phyloP scores from a whole-genome alignment of 192 early-diverging fungal species.

The Rhizoclosmatium sp. region DNA sequence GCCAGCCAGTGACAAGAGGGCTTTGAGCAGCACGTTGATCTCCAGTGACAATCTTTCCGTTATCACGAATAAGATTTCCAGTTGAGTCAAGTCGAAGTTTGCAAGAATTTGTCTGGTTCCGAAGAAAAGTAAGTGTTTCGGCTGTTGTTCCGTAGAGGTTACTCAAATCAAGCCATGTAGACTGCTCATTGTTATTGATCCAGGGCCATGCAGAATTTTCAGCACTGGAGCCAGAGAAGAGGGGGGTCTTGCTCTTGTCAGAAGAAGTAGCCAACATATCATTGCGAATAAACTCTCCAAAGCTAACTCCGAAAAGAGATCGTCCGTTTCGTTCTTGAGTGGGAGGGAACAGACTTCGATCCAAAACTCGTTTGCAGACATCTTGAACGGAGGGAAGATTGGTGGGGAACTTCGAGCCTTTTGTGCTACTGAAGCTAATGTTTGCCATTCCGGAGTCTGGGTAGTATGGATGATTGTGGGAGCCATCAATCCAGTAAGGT shows the following conservation, averaged over 20 bases:
- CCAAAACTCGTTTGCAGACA: neutral
- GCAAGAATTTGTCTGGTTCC: neutral
- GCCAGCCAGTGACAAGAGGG: neutral
- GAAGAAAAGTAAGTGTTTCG: neutral
- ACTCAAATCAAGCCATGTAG: neutral
- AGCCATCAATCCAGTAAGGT: neutral
- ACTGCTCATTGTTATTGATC: neutral
- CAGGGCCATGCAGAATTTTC: neutral
- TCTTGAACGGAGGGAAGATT: neutral
- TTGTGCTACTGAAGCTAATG: neutral
- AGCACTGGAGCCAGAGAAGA: neutral
- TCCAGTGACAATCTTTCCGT: neutral
- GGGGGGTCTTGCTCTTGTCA: neutral
- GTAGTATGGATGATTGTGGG: constrained; percentile 3
- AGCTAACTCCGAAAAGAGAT: neutral
- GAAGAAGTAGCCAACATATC: neutral
- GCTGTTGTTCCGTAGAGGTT: neutral
- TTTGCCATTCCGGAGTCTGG: neutral
- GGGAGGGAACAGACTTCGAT: neutral
- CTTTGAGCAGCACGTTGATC: constrained; percentile 1
- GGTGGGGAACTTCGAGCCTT: neutral
- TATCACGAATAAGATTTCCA: neutral
- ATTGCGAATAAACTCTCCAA: constrained; percentile 6
- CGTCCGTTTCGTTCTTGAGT: neutral
- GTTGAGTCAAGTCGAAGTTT: neutral